A percentile compares a stretch with the other conserved stretches of the same genome.
Evolutionary conservation across 2,329 filamentous ascomycete genomes (phyloP).

Genomic region (Coniochaeta prunicola): DNA sequence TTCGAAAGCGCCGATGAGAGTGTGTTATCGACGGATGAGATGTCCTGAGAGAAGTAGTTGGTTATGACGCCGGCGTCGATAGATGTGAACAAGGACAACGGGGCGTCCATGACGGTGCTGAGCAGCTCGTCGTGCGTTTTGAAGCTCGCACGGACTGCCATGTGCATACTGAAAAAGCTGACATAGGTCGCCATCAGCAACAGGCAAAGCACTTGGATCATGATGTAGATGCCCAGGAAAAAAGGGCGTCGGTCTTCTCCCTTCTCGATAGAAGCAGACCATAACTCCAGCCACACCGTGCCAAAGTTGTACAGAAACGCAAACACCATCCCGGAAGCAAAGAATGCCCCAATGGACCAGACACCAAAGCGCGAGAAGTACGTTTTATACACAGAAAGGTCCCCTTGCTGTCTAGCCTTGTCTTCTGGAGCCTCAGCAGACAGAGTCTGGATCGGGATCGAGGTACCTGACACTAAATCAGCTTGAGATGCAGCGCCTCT

Average conservation of each 20-base stretch:
- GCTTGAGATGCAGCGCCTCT: neutral
- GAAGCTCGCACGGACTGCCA: slow-evolving; percentile 7
- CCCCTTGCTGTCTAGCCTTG: neutral
- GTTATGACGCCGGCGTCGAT: slow-evolving; percentile 21
- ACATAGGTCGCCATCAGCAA: slow-evolving; percentile 11
- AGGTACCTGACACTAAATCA: neutral
- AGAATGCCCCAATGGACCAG: slow-evolving; percentile 2
- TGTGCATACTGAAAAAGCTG: slow-evolving; percentile 7
- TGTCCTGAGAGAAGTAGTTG: slow-evolving; percentile 30
- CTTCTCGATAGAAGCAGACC: slow-evolving; percentile 4
- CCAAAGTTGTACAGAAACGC: slow-evolving; percentile 11
- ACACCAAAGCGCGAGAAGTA: slow-evolving; percentile 7
- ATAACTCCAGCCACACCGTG: slow-evolving; percentile 14
- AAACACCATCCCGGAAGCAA: slow-evolving; percentile 2
- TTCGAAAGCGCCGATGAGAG: slow-evolving; percentile 20
- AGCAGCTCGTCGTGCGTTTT: slow-evolving; percentile 15
- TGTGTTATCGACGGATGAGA: slow-evolving; percentile 26
- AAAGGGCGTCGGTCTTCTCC: slow-evolving; percentile 7
- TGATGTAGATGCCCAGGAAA: slow-evolving; percentile 14
- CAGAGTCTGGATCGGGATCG: neutral
- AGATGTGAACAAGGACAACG: slow-evolving; percentile 20
- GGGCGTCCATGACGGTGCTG: slow-evolving; percentile 17
- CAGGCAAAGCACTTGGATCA: slow-evolving; percentile 7
- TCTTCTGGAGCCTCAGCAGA: neutral
- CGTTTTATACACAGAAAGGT: slow-evolving; percentile 3